Evolutionary conservation across 768 basidiomycete genomes (phyloP), one percentile per base, ranked within the genome.

Genomic region (Sporobolomyces pararoseus): DNA sequence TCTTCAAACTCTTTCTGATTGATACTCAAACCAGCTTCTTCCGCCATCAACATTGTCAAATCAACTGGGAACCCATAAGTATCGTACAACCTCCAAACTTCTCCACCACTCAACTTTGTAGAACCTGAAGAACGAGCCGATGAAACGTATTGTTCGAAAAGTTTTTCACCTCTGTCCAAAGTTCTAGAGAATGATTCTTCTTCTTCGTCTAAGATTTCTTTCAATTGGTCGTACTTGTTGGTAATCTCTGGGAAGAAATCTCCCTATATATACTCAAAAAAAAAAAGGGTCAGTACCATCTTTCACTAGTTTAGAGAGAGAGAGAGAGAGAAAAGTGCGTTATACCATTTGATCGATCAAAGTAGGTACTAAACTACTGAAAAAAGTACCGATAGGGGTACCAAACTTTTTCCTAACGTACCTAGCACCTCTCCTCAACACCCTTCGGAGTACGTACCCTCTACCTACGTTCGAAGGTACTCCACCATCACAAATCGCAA

Each of bases 61-160:
- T 99, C 96, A 49, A 91, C 92, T 0, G 96, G 96, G 83, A 99
- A 99, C 59, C 96, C 96, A 78, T 90, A 99, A 1, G 96, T 98
- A 78, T 99, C 96, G 78, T 98, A 98, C 59, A 99, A 80, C 32
- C 90, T 85, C 96, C 96, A 99, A 42, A 97, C 91, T 77, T 99
- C 95, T 75, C 88, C 89, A 31, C 96, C 96, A 68, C 82, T 86
- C 35, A 99, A 86, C 74, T 86, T 85, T 46, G 82, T 87, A 7
- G 80, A 76, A 12, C 87, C 87, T 55, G 84, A 81, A 62, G 87
- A 84, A 72, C 83, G 83, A 13, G 94, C 87, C 37, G 84, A 83
- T 32, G 82, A 77, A 27, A 89, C 89, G 79, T 91, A 96, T 75
- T 89, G 86, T 63, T 94, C 91, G 79, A 98, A 99, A 7, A 98